Base-by-base conservation (phyloP, 73 alveolate genomes). In the Paramecium pentaurelia region DNA sequence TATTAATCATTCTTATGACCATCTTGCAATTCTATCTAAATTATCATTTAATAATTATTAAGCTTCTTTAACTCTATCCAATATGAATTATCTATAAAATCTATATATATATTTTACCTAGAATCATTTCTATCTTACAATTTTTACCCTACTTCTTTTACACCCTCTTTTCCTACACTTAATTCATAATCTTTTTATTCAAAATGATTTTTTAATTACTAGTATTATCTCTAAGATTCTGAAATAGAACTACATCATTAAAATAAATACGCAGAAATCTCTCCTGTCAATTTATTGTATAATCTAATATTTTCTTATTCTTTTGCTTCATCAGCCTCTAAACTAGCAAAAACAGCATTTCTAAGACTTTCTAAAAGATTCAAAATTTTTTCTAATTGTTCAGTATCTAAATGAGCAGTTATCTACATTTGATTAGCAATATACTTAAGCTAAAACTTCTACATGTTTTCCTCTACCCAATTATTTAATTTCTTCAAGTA, bases 321-420 rank as follows among this genome's bases (percentile, higher is more conserved):
- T 40, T 75, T 37, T 18, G 44, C 70, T 40, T 75, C 88, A 20
- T 75, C 88, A 37, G 88, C 88, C 18, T 37, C 58, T 8, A 75
- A 75, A 75, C 88, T 75, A 32, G 42, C 88, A 12, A n/a, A 1
- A 2, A 75, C 49, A 5, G 88, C 88, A 14, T 9, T 40, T 16
- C 12, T 75, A 37, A 75, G 88, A 14, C 38, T 3, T 2, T 36
- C 60, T 10, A 75, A 75, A n/a, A 75, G 30, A 12, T 34, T 45
- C 14, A 75, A 40, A 3, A 75, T 30, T 10, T 75, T 75, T 14
- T 37, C 60, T 6, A 36, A 14, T 75, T 75, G 18, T 75, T 75
- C 88, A 4, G 11, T 37, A 40, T 36, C 88, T 37, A 75, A 40
- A 75, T 75, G 88, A 32, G 88, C 70, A 75, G 88, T 75, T 75